phyloP scores from a whole-genome alignment of 805 yeast genomes.

The Cyberlindnera americana region DNA sequence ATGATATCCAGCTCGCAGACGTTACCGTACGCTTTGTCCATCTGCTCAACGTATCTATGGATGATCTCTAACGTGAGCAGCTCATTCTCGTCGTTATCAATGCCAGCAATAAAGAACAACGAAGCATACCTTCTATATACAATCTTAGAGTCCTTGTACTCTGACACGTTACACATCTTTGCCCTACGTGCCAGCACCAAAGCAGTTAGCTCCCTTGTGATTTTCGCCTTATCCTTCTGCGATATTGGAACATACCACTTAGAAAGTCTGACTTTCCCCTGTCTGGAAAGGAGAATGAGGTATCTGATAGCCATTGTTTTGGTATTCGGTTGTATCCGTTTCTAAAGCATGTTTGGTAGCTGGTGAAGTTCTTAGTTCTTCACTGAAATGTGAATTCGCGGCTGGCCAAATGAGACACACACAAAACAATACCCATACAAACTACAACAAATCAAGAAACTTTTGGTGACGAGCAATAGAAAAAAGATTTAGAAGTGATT shows the following conservation, averaged over 20 bases:
- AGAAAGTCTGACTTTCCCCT: slow-evolving; percentile 89
- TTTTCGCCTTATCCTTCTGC: slow-evolving; percentile 82
- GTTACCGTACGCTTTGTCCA: slow-evolving; percentile 94
- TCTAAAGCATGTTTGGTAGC: too few relatives aligned
- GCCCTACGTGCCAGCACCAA: slow-evolving; percentile 80
- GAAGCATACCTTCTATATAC: slow-evolving; percentile 93
- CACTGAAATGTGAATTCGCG: too few relatives aligned
- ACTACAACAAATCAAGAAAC: too few relatives aligned
- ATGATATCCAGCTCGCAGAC: slow-evolving; percentile 97
- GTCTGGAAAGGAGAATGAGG: slow-evolving; percentile 79
- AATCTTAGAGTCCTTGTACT: slow-evolving; percentile 59
- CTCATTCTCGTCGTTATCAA: slow-evolving; percentile 83
- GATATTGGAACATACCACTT: slow-evolving; percentile 88
- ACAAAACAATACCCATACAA: too few relatives aligned
- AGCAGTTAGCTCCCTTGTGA: slow-evolving; percentile 82
- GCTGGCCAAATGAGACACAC: too few relatives aligned
- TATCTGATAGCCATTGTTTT: slow-evolving; percentile 83
- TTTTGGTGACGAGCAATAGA: too few relatives aligned
- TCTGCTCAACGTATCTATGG: slow-evolving; percentile 92
- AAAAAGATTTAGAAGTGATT: too few relatives aligned
- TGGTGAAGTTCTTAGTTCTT: too few relatives aligned
- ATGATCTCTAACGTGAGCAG: slow-evolving; percentile 78
- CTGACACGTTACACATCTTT: slow-evolving; percentile 66
- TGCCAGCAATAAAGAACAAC: slow-evolving; percentile 82
- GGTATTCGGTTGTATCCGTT: too few relatives aligned